Evolutionary conservation across 331 rosid genomes (phyloP).

Genomic region (Quercus phellos): DNA sequence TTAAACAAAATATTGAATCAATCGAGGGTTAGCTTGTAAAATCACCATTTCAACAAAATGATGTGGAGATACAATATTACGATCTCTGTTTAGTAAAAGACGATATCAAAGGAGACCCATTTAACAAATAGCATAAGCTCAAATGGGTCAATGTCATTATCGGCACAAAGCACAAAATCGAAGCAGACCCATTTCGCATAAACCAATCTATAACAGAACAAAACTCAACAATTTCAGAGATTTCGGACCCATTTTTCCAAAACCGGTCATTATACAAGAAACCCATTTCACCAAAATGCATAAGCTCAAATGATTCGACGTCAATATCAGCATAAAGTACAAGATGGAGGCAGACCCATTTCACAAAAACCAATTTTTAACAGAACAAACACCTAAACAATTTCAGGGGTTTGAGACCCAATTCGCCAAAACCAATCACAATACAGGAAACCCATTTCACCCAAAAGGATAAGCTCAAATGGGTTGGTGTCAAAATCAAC

Average conservation of each 20-base stretch:
- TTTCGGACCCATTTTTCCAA: neutral
- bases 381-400: too few relatives aligned
- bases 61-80: neutral
- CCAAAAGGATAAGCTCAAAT: neutral
- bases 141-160: too few relatives aligned
- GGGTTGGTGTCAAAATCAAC: neutral
- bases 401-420: neutral
- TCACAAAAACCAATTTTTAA: too few relatives aligned
- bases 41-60: neutral
- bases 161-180: too few relatives aligned
- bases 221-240: too few relatives aligned
- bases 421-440: neutral
- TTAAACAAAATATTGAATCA: neutral
- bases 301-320: too few relatives aligned
- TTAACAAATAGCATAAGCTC: neutral
- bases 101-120: neutral
- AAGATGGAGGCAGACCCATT: too few relatives aligned
- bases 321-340: too few relatives aligned
- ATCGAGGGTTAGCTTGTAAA: neutral
- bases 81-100: neutral
- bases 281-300: too few relatives aligned
- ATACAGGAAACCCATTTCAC: neutral
- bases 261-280: neutral
- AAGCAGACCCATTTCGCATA: too few relatives aligned
- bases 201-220: too few relatives aligned